Evolutionary conservation across 1,139 yeast species (phyloP).

Genomic region (Diutina rugosa): DNA sequence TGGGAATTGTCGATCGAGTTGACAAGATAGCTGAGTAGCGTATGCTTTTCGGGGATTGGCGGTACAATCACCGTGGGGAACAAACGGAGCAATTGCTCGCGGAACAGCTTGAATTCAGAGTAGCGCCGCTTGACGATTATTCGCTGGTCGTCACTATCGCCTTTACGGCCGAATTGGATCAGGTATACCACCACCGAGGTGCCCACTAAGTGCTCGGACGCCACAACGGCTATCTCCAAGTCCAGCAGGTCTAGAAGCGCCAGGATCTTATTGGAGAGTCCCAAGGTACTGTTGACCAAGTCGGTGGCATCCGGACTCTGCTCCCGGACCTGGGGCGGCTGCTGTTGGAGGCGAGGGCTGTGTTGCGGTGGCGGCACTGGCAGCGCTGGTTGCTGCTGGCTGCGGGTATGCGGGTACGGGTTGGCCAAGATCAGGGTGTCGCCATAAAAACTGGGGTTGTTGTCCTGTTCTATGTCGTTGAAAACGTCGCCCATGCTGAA

Average conservation of each 20-base stretch:
- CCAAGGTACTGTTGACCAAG: constrained; percentile 22
- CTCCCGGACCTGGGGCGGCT: neutral
- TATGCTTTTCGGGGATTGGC: constrained; percentile 48
- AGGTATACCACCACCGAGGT: constrained; percentile 30
- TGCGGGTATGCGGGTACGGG: neutral
- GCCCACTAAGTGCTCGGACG: constrained; percentile 25
- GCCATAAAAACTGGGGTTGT: constrained; percentile 34
- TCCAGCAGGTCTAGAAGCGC: constrained; percentile 16
- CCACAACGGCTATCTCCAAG: constrained; percentile 18
- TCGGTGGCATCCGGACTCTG: neutral
- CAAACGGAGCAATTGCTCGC: constrained; percentile 29
- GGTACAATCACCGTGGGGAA: constrained; percentile 41
- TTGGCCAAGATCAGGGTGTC: constrained; percentile 3
- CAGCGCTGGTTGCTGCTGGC: neutral
- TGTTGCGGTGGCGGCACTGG: neutral
- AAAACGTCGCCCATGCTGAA: constrained; percentile 3
- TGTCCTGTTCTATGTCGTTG: constrained; percentile 32
- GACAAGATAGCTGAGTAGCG: constrained; percentile 28
- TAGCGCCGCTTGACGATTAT: constrained; percentile 36
- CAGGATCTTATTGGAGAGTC: constrained; percentile 24
- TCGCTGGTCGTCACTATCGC: constrained; percentile 5
- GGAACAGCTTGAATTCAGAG: constrained; percentile 40
- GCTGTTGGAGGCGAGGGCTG: neutral
- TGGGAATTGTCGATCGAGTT: constrained; percentile 26
- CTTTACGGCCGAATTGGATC: constrained; percentile 14